A percentile compares a stretch with the other conserved stretches of the same genome.
Evolutionary conservation across 2,329 filamentous ascomycete genomes (phyloP).

Genomic region (Zopfia rhizophila): DNA sequence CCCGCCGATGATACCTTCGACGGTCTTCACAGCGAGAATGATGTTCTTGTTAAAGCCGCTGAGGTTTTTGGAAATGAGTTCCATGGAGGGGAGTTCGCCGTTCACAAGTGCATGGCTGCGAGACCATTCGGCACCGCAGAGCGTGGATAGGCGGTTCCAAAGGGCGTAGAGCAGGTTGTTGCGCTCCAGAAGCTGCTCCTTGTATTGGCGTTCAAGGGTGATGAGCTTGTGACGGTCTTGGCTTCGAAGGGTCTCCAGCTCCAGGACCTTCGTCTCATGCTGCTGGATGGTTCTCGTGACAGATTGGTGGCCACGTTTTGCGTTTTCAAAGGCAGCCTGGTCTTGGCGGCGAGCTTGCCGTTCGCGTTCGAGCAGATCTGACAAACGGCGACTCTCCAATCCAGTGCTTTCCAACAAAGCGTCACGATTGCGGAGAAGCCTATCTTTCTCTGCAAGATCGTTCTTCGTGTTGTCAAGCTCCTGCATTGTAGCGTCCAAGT

Average conservation of each 20-base stretch:
- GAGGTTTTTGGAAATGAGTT: slow-evolving; percentile 85
- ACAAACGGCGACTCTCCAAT: slow-evolving; percentile 84
- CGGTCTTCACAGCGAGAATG: slow-evolving; percentile 83
- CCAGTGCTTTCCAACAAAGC: slow-evolving; percentile 87
- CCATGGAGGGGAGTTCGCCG: slow-evolving; percentile 84
- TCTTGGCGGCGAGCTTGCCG: slow-evolving; percentile 85
- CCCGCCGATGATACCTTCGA: slow-evolving; percentile 80
- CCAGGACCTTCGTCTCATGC: slow-evolving; percentile 83
- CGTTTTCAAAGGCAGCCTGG: slow-evolving; percentile 86
- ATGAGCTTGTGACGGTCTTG: slow-evolving; percentile 82
- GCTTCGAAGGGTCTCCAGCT: slow-evolving; percentile 82
- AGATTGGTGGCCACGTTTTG: slow-evolving; percentile 87
- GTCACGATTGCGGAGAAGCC: slow-evolving; percentile 89
- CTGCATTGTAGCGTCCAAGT: slow-evolving; percentile 83
- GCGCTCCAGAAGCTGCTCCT: slow-evolving; percentile 87
- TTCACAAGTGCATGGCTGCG: slow-evolving; percentile 90
- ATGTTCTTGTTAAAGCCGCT: slow-evolving; percentile 92
- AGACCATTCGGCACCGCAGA: slow-evolving; percentile 93
- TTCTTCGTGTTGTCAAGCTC: slow-evolving; percentile 83
- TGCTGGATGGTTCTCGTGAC: slow-evolving; percentile 86
- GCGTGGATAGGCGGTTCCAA: slow-evolving; percentile 85
- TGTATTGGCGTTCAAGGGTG: slow-evolving; percentile 80
- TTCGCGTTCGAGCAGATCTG: slow-evolving; percentile 91
- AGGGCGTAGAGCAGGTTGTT: slow-evolving; percentile 88
- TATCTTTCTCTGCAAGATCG: slow-evolving; percentile 87